Base-by-base conservation (phyloP, 345 rosid genomes). In the Anacardium occidentale region DNA sequence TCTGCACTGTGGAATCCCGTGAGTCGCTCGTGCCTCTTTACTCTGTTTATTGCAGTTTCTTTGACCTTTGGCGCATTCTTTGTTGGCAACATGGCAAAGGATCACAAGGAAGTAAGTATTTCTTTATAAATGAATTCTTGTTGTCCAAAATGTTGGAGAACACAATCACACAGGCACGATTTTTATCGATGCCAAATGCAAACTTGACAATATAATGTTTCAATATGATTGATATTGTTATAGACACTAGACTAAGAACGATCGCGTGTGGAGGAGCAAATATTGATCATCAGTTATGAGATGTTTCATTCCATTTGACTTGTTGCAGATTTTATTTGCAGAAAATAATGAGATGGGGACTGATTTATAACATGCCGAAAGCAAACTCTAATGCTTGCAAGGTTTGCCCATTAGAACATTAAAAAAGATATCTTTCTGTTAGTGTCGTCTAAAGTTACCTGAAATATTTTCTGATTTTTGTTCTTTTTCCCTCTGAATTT, bases 31-130 rank as follows among this genome's bases (percentile, higher is more conserved):
- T 86, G 88, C 76, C 75, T 93, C 60, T 85, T 82, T 73, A 85
- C 82, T 67, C 60, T 87, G 53, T 80, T 89, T 21, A 15, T 85
- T 26, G 74, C 80, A 1, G 78, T 82, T 68, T 71, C 87, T 63
- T 77, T 94, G 64, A 65, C 90, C 14, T 87, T 81, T 57, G 82
- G 85, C 53, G 90, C 84, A 70, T 93, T 85, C 84, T 86, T 90
- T 80, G 68, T 89, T 55, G 76, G 89, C 51, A 64, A 80, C 44
- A 55, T 83, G 22, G 78, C 74, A 45, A 64, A 84, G 78, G 83
- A 88, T 55, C 81, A 88, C 68, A 88, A 77, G 76, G 85, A 85
- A 73, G 98, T 91, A 80, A 59, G 87, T 62, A 57, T 65, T 65
- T 78, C 37, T 75, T 18, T 75, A 51, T 37, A 58, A 50, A 3